Evolutionary conservation across 164 flowering plant genomes (phyloP), one percentile per base, ranked within the genome.

Genomic region (Nymphaea thermarum): DNA sequence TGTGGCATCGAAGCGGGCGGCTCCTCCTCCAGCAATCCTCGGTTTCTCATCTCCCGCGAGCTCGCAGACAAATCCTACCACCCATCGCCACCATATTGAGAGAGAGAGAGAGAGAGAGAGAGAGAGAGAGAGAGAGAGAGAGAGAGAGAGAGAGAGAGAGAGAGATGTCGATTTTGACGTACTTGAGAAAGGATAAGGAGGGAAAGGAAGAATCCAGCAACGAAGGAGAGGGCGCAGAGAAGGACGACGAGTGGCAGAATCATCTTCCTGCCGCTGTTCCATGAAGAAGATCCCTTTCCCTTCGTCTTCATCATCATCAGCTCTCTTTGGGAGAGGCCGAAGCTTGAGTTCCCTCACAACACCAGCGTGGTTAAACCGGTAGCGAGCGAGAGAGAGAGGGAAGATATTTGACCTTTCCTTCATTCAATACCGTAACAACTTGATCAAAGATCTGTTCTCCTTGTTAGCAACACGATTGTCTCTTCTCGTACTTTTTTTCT

Each of bases 131-230:
- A 51, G 55, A 51, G 55, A 51, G 55, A 51, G 51, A 45, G 51
- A 45, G 3, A 53, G 57, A 66, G 7, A 43, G 36, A 12, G 10
- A 2, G 7, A 16, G 41, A 68, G 43, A 66, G 62, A 65, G 16
- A 53, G n/a, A 15, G 25, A 43, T 16, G 17, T 60, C 3, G 60
- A 62, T 3, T 51, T 41, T 2, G 63, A 62, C 6, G 18, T 44
- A 89, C 96, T 80, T 83, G 86, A 77, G 81, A 76, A 68, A 86
- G 71, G 66, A 25, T 25, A 25, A 88, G 81, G 64, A 71, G 44
- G 63, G 86, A 81, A 69, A 76, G 85, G 66, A 78, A 83, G 71
- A 91, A 77, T 15, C 97, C 98, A 63, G 82, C 83, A 60, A 89
- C 74, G 79, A 94, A 87, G 81, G 82, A 87, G 75, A 79, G 70